phyloP scores from a whole-genome alignment of 495 filamentous ascomycete species.

The Glonium stellatum region DNA sequence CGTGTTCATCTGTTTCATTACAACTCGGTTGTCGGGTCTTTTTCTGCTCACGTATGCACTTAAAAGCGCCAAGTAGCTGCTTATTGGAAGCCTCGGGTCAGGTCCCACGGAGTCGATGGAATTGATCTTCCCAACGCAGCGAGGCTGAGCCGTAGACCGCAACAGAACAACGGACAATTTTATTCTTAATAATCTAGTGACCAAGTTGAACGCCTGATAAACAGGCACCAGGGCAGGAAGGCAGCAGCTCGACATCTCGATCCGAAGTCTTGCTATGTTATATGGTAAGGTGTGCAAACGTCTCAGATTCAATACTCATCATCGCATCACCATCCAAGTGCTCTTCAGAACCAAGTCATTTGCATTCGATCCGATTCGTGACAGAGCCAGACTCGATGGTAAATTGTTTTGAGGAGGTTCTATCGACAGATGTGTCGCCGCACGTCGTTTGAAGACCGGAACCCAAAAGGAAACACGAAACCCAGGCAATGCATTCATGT shows the following conservation, averaged over 20 bases:
- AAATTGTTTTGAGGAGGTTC: not conserved
- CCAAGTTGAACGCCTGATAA: not conserved
- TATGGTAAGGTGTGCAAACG: not conserved
- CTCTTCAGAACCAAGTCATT: not conserved
- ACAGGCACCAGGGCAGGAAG: not conserved
- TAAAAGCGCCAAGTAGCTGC: not conserved
- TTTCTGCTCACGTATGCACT: not conserved
- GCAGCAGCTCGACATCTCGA: not conserved
- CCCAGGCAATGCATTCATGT: conserved; percentile 1
- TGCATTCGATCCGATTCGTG: not conserved
- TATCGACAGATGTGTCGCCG: conserved; percentile 4
- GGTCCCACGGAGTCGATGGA: not conserved
- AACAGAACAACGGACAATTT: no score
- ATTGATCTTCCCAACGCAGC: not conserved
- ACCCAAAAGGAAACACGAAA: conserved; percentile 3
- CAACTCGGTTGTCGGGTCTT: not conserved
- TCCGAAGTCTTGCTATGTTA: not conserved
- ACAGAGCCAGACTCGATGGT: conserved; percentile 3
- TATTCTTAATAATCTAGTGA: no score
- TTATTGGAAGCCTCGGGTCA: not conserved
- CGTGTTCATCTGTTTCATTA: conserved; percentile 8
- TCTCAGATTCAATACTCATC: not conserved
- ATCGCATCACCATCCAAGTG: not conserved
- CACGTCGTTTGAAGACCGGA: not conserved
- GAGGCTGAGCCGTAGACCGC: not conserved